A percentile compares a stretch with the other conserved stretches of the same genome.
These are phyloP conservation scores for Rhizopus microsporus DNA, from an alignment of 371 early-diverging fungal genomes.

Conservation along the genomic window DNA sequence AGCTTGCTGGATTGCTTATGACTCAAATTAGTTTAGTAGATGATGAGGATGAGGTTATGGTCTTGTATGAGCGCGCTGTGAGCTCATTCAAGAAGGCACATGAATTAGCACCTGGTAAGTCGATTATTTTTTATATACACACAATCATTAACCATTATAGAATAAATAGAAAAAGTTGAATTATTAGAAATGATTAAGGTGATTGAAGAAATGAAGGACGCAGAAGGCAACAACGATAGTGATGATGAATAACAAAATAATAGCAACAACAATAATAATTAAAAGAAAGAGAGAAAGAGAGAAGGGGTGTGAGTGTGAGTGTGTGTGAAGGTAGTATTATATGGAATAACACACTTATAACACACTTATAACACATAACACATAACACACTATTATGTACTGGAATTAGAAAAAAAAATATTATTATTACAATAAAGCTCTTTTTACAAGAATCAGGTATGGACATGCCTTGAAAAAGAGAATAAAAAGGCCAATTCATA, in stretches of 20 bases:
- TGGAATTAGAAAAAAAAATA: no score
- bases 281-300: background rate
- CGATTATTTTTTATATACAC: background rate
- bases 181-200: background rate
- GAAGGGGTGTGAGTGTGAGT: no score
- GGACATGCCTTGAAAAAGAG: no score
- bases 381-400: no score
- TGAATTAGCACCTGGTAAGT: conserved; percentile 26
- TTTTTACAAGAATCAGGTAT: no score
- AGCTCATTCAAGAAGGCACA: conserved; percentile 25
- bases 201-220: background rate
- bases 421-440: no score
- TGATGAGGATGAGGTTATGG: conserved; percentile 46
- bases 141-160: background rate
- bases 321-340: no score
- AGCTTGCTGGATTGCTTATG: conserved; percentile 39
- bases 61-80: conserved; percentile 30
- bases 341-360: no score
- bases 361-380: no score
- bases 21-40: conserved; percentile 35
- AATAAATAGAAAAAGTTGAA: conserved; percentile 1
- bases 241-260: background rate
- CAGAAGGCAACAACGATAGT: background rate
- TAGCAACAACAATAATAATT: background rate
- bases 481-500: no score